Evolutionary conservation across 257 asterid species (phyloP).

Genomic region (Solanum tarapatanum): DNA sequence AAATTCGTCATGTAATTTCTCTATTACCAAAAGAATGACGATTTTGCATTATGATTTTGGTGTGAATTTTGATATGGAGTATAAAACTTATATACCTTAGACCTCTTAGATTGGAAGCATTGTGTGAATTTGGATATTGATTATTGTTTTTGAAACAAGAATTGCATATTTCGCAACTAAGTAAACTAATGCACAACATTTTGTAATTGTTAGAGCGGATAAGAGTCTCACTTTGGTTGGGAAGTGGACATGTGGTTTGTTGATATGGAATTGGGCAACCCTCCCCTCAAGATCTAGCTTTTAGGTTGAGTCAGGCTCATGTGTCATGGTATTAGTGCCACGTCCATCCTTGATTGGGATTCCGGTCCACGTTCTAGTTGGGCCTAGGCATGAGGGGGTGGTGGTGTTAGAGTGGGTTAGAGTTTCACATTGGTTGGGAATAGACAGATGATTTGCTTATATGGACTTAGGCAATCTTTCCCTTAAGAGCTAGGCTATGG

Average conservation of each 20-base stretch:
- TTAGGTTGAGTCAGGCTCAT: neutral
- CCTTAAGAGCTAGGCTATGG: neutral
- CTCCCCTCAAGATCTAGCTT: neutral
- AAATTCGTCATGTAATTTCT: neutral
- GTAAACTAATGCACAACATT: neutral
- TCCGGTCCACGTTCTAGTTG: neutral
- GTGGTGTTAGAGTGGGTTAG: neutral
- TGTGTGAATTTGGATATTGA: neutral
- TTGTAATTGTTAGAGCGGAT: neutral
- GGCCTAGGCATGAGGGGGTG: neutral
- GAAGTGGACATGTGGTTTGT: accelerated
- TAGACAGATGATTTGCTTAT: neutral
- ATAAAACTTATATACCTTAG: too few species aligned
- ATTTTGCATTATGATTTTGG: neutral
- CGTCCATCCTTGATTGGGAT: neutral
- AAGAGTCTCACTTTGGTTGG: neutral
- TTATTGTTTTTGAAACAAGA: neutral
- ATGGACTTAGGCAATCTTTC: neutral
- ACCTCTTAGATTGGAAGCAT: neutral
- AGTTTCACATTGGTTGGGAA: neutral
- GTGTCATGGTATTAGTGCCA: neutral
- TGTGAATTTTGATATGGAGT: neutral
- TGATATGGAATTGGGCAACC: neutral
- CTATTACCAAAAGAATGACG: neutral
- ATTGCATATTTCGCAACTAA: neutral